Base-by-base conservation (phyloP, 495 filamentous ascomycete genomes). In the Penicillium samsonianum region DNA sequence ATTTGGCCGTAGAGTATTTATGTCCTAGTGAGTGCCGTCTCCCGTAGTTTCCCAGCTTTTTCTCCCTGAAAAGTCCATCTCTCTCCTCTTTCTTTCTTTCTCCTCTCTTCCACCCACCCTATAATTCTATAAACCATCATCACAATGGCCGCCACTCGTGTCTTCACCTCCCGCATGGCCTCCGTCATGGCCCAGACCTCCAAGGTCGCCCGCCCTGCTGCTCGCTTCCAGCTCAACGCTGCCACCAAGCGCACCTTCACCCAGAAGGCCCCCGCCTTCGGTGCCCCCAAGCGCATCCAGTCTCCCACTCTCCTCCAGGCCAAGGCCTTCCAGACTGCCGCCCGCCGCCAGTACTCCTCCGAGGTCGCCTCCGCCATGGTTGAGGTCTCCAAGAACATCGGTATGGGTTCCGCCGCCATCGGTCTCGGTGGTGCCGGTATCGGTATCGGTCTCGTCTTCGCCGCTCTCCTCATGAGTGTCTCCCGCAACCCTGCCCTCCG, bases 401-500 rank as follows among this genome's bases (percentile, higher is more conserved):
- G 89, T 82, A 90, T 90, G 82, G 89, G 89, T 78, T 82, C 85
- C 56, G 89, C 89, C 57, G 89, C 90, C 78, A 90, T 94, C 74
- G 90, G 90, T 86, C 87, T 94, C 65, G 88, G 86, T 73, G 90
- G 90, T 85, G 89, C 89, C 73, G 89, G 89, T 91, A 87, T 90
- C 80, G 89, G 90, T 89, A 91, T 92, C 80, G 90, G 90, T 82
- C 83, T 89, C 73, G 90, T 94, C 74, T 94, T 94, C 85, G 89
- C 85, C 68, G 83, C 89, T 67, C 88, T 94, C 74, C 83, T 94
- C 69, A 83, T 86, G 75, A 84, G 82, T 74, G 88, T 91, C 65
- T 89, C 90, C 78, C 89, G 90, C 80, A 94, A 94, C 88, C 89
- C 89, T 65, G 86, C 86, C 66, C 86, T 94, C 82, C 86, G 89